Conservation (phyloP, 306 rosid genomes). For the Oemleria cerasiformis region DNA sequence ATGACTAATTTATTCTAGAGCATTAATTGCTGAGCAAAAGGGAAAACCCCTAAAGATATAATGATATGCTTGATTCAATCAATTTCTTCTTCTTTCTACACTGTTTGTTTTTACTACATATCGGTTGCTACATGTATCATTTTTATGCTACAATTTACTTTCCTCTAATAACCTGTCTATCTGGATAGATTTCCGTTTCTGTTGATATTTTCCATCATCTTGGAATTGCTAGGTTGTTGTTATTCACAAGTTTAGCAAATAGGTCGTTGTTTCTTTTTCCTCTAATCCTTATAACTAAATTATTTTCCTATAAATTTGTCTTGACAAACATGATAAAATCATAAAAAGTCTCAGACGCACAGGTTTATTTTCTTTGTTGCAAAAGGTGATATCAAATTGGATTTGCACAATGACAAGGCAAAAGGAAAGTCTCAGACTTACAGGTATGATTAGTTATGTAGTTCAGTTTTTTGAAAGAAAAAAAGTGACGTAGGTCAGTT, state of each 20-base stretch:
- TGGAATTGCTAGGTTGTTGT: neutral
- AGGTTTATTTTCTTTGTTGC: neutral
- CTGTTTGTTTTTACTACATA: neutral
- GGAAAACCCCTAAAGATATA: neutral
- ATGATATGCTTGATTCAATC: neutral
- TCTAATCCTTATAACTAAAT: neutral
- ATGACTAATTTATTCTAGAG: neutral
- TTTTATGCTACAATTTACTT: neutral
- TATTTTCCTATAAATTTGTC: neutral
- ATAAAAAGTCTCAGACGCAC: neutral
- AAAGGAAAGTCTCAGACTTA: neutral
- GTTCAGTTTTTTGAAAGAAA: neutral
- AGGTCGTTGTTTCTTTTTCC: neutral
- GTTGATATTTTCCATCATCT: neutral
- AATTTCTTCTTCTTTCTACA: neutral
- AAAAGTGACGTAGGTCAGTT: neutral
- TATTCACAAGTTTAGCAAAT: neutral
- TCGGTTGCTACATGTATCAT: neutral
- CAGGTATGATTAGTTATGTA: neutral
- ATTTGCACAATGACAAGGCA: neutral
- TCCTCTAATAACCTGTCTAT: neutral
- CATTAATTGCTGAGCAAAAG: conserved; percentile 1
- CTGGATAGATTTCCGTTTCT: neutral
- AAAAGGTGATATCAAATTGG: neutral
- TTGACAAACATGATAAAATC: too few relatives aligned